A percentile compares a stretch with the other conserved stretches of the same genome.
phyloP scores from a whole-genome alignment of 345 rosid species.

The Draba incana region DNA sequence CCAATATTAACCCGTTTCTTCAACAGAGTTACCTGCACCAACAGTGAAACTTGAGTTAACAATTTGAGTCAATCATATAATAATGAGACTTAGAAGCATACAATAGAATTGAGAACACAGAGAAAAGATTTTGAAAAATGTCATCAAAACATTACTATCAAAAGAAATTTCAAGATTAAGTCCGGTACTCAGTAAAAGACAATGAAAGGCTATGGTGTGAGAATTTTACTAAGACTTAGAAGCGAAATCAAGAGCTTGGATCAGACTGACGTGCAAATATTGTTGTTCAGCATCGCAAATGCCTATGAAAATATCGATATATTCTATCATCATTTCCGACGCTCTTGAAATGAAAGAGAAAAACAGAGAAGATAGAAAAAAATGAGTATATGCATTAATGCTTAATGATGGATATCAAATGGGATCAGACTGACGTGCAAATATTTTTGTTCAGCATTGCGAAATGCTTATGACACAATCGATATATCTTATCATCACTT shows the following conservation, averaged over 20 bases:
- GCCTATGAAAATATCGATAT: slow-evolving; percentile 39
- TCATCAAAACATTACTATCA: background rate
- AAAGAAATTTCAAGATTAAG: background rate
- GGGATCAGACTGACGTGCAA: slow-evolving; percentile 71
- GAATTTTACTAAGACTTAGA: background rate
- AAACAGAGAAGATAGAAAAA: too few relatives aligned
- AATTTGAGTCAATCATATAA: background rate
- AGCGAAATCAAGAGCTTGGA: slow-evolving; percentile 28
- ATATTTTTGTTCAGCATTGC: slow-evolving; percentile 47
- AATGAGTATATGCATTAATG: too few relatives aligned
- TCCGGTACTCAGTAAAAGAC: background rate
- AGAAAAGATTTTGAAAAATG: background rate
- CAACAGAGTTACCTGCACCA: slow-evolving; percentile 62
- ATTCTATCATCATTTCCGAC: slow-evolving; percentile 48
- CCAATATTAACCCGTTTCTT: slow-evolving; percentile 81
- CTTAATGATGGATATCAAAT: too few relatives aligned
- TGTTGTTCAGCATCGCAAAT: slow-evolving; percentile 46
- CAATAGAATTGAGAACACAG: background rate
- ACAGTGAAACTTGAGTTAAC: slow-evolving; percentile 15
- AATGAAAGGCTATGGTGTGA: background rate
- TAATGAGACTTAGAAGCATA: slow-evolving; percentile 4
- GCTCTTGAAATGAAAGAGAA: too few relatives aligned
- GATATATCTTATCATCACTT: slow-evolving; percentile 45
- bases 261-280: slow-evolving; percentile 69
- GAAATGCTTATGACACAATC: slow-evolving; percentile 39